A percentile compares a stretch with the other conserved stretches of the same genome.
Conservation (phyloP, 371 early-diverging fungal genomes). For the Apophysomyces elegans region DNA sequence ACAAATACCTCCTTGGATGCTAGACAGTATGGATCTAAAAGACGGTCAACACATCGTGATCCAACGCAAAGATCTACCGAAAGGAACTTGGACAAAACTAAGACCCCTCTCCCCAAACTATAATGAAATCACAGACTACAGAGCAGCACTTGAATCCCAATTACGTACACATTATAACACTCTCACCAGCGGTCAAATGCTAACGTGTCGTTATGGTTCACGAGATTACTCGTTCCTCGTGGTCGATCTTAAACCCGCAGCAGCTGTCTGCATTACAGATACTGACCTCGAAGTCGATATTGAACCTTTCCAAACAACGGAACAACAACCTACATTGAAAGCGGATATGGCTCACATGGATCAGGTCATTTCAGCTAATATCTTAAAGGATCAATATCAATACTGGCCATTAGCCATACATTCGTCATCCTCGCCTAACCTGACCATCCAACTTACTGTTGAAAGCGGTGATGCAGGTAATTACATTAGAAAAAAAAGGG, state of each 20-base stretch:
- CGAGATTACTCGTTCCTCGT: conserved; percentile 65
- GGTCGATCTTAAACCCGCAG: conserved; percentile 67
- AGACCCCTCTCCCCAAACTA: conserved; percentile 62
- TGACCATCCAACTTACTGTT: conserved; percentile 24
- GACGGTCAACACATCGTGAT: conserved; percentile 54
- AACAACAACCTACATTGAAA: background rate
- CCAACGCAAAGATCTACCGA: conserved; percentile 58
- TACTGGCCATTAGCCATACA: conserved; percentile 38
- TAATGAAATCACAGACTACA: conserved; percentile 68
- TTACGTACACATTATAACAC: conserved; percentile 77
- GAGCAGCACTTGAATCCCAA: conserved; percentile 76
- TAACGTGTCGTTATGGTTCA: conserved; percentile 65
- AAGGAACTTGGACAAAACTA: conserved; percentile 74
- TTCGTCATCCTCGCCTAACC: background rate
- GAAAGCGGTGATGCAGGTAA: conserved; percentile 48
- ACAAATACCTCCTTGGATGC: conserved; percentile 68
- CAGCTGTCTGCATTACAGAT: conserved; percentile 75
- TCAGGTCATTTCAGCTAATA: background rate
- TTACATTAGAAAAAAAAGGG: background rate
- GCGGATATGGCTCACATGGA: background rate
- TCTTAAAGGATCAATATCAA: conserved; percentile 27
- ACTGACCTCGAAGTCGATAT: conserved; percentile 89
- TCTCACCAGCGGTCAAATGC: conserved; percentile 68
- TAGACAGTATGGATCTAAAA: conserved; percentile 39
- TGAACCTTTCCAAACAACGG: conserved; percentile 45